A percentile compares a stretch with the other conserved stretches of the same genome.
Conservation (phyloP, 495 filamentous ascomycete species). For the Jackrogersella minutella region DNA sequence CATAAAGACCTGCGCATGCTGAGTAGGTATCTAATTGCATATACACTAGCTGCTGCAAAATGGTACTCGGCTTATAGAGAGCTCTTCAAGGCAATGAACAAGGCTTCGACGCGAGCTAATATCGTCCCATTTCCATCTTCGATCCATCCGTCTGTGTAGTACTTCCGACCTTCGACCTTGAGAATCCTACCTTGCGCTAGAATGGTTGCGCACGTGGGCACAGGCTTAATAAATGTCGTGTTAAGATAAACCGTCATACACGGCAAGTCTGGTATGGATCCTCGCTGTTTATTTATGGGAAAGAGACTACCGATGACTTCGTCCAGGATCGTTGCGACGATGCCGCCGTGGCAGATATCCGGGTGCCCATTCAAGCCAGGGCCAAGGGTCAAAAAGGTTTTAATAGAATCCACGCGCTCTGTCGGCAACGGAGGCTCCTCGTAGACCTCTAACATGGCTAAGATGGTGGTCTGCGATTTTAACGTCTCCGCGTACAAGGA, state of each 20-base stretch:
- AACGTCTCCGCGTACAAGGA: constrained; percentile 64
- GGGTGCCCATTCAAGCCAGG: constrained; percentile 65
- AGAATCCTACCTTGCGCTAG: constrained; percentile 55
- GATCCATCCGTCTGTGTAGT: constrained; percentile 53
- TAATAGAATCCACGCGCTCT: constrained; percentile 52
- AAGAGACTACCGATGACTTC: constrained; percentile 63
- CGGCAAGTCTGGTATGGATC: constrained; percentile 26
- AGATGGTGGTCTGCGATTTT: constrained; percentile 60
- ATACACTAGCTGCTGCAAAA: too few species aligned
- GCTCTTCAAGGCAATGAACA: constrained; percentile 54
- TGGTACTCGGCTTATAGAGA: not conserved
- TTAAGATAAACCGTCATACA: constrained; percentile 67
- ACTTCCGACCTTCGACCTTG: constrained; percentile 57
- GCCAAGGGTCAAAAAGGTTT: constrained; percentile 60
- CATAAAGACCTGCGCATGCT: too few species aligned
- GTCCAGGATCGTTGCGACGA: constrained; percentile 64
- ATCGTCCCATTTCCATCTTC: constrained; percentile 50
- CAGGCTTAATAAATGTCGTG: constrained; percentile 61
- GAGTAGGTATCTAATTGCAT: too few species aligned
- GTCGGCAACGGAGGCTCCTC: constrained; percentile 38
- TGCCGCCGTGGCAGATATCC: constrained; percentile 67
- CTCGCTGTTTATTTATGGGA: constrained; percentile 52
- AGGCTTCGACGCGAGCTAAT: constrained; percentile 55
- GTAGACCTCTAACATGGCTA: constrained; percentile 58
- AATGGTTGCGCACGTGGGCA: constrained; percentile 61